Conservation (phyloP, 352 stramenopile species). For the Pilasporangium apinafurcum region DNA sequence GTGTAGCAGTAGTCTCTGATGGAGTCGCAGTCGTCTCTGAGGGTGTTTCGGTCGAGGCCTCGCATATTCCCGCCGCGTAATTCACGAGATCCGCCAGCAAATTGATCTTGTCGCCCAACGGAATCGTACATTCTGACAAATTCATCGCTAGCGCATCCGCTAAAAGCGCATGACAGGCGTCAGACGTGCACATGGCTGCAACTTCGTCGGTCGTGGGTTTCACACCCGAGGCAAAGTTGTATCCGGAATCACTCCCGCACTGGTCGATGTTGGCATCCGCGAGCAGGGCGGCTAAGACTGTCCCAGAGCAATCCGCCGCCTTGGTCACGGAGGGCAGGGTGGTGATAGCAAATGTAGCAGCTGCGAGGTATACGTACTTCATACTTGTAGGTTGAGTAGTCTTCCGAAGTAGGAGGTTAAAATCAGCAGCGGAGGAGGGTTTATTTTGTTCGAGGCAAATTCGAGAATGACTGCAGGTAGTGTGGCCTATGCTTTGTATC, state of each 20-base stretch:
- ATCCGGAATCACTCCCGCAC: conserved; percentile 18
- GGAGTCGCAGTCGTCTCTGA: conserved; percentile 4
- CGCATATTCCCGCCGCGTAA: conserved; percentile 13
- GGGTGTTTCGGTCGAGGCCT: neutral
- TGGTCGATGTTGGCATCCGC: conserved; percentile 16
- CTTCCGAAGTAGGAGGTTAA: too few relatives aligned
- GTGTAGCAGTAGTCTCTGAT: conserved; percentile 9
- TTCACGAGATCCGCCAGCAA: conserved; percentile 18
- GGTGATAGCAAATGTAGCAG: conserved; percentile 5
- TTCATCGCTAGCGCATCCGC: conserved; percentile 8
- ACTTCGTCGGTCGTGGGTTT: conserved; percentile 11
- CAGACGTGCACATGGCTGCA: conserved; percentile 13
- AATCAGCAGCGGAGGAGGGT: too few relatives aligned
- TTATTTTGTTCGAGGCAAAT: too few relatives aligned
- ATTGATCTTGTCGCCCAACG: conserved; percentile 17
- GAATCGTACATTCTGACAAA: conserved; percentile 19
- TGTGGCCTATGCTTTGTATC: too few relatives aligned
- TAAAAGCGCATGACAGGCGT: conserved; percentile 13
- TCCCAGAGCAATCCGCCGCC: conserved; percentile 14
- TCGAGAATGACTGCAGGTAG: too few relatives aligned
- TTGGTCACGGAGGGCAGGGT: conserved; percentile 11
- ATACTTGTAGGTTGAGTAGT: too few relatives aligned
- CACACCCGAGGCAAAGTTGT: conserved; percentile 14
- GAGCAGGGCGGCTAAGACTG: conserved; percentile 10
- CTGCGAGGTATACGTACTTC: too few relatives aligned